These are phyloP conservation scores for Dactylellina parvicollis DNA, from an alignment of 2,329 filamentous ascomycete genomes.

Conservation along the genomic window DNA sequence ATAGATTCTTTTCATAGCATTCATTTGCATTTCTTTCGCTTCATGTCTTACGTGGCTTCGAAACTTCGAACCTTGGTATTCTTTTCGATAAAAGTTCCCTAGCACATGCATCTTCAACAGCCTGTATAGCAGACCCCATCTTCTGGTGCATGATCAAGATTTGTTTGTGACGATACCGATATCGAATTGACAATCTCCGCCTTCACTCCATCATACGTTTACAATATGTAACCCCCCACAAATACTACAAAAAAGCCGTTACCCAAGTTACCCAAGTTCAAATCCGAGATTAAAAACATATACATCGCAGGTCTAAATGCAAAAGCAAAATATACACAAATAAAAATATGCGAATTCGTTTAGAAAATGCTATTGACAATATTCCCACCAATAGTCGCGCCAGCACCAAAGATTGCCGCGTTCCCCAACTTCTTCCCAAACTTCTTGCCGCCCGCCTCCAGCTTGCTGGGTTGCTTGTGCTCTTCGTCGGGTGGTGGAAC, in stretches of 20 bases:
- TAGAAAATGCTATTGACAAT: conserved; percentile 92
- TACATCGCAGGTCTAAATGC: not conserved
- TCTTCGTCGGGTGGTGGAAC: conserved; percentile 59
- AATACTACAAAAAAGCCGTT: not conserved
- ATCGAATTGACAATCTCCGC: conserved; percentile 7
- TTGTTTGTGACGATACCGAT: not conserved
- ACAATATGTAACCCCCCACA: not conserved
- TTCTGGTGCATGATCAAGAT: not conserved
- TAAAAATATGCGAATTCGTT: no score
- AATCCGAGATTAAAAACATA: not conserved
- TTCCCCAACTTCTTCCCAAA: conserved; percentile 93
- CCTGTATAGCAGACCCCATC: conserved; percentile 3
- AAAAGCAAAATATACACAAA: not conserved
- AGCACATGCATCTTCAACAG: conserved; percentile 16
- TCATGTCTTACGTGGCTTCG: no score
- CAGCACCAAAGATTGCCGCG: conserved; percentile 87
- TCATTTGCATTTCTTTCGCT: not conserved
- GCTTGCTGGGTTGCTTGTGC: conserved; percentile 69
- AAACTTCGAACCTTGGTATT: no score
- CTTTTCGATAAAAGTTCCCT: not conserved
- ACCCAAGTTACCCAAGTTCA: not conserved
- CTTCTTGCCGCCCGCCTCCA: conserved; percentile 84
- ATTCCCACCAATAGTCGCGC: conserved; percentile 88
- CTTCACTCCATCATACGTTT: no score
- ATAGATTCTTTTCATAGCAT: not conserved